Conservation (phyloP, 2,329 filamentous ascomycete genomes). For the Fusarium sp. region DNA sequence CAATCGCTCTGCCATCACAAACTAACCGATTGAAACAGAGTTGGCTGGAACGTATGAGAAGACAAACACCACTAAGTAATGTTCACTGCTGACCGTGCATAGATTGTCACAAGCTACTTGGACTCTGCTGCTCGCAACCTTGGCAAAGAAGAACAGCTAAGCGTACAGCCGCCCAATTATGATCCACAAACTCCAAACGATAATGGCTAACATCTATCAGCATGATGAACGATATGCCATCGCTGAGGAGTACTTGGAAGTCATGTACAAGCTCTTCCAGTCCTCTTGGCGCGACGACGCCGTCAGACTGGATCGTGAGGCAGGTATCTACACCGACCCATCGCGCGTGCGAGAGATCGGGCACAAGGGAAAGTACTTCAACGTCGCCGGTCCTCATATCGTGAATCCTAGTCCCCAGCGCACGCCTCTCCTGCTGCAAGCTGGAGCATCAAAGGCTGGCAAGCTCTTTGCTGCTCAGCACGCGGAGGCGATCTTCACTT, state of each 20-base stretch:
- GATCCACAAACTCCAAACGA: no score
- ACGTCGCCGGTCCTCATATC: constrained; percentile 73
- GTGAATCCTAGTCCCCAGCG: constrained; percentile 73
- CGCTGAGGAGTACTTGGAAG: constrained; percentile 72
- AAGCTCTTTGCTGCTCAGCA: constrained; percentile 76
- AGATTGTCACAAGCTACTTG: constrained; percentile 76
- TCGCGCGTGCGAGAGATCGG: constrained; percentile 71
- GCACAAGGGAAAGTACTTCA: constrained; percentile 73
- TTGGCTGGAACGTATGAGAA: constrained; percentile 32
- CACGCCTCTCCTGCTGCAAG: constrained; percentile 76
- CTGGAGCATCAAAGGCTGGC: constrained; percentile 73
- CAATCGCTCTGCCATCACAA: background rate
- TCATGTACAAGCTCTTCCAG: constrained; percentile 74
- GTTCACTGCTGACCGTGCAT: background rate
- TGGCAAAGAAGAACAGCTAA: constrained; percentile 65
- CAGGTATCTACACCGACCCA: constrained; percentile 65
- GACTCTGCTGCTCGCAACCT: constrained; percentile 76
- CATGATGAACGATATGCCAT: constrained; percentile 75
- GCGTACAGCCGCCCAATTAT: no score
- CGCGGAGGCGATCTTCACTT: constrained; percentile 78
- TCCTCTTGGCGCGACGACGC: constrained; percentile 76
- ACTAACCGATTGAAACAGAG: constrained; percentile 49
- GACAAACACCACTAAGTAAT: no score
- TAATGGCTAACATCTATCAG: background rate
- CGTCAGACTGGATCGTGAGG: constrained; percentile 67